Conservation (phyloP, 73 alveolate species). For the Effrenium voratum region DNA sequence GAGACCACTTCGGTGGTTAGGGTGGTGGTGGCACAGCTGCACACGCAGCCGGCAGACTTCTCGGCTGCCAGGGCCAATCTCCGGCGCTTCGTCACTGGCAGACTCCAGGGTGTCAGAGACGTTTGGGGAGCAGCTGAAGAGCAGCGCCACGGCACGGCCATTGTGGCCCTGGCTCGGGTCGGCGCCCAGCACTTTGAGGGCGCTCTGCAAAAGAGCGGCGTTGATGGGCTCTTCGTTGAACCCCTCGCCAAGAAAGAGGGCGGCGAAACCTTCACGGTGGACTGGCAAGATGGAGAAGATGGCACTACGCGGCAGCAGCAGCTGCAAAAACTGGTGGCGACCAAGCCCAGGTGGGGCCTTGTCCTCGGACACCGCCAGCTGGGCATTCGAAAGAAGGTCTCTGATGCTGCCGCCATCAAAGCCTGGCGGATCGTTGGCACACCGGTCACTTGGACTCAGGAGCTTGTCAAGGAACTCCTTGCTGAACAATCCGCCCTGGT, state of each 20-base stretch:
- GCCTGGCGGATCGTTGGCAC: neutral
- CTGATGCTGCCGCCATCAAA: neutral
- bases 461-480: neutral
- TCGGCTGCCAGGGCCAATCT: neutral
- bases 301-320: neutral
- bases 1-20: neutral
- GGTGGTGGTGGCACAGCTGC: neutral
- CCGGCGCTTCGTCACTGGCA: neutral
- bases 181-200: neutral
- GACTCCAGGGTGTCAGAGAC: neutral
- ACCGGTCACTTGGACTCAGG: neutral
- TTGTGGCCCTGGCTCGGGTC: neutral
- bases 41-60: neutral
- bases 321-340: neutral
- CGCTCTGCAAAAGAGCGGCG: neutral
- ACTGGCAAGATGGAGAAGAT: neutral
- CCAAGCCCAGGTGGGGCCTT: neutral
- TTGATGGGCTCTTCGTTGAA: neutral
- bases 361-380: neutral
- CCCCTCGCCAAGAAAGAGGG: neutral
- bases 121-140: neutral
- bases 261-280: neutral
- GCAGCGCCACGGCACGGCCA: neutral
- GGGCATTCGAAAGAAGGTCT: neutral
- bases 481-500: neutral